Evolutionary conservation across 2,329 filamentous ascomycete genomes (phyloP).

Genomic region (Botrytis sinoallii): DNA sequence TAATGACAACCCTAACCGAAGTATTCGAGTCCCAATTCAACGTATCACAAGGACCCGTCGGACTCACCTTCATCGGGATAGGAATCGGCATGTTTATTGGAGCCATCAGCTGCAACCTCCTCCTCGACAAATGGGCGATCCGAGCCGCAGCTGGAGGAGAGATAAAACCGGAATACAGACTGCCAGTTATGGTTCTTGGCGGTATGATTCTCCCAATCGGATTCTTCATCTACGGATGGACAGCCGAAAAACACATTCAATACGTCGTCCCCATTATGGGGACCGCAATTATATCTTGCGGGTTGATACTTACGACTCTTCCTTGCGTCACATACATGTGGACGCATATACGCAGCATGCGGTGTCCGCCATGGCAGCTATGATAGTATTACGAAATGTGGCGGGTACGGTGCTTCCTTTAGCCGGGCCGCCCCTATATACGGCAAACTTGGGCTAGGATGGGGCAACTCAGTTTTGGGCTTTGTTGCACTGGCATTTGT

Average conservation of each 20-base stretch:
- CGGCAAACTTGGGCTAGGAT: constrained; percentile 33
- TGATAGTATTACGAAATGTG: constrained; percentile 35
- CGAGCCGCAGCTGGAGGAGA: too few species aligned
- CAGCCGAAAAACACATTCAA: constrained; percentile 38
- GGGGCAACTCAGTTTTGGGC: constrained; percentile 37
- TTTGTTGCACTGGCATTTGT: constrained; percentile 34
- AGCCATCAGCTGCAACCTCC: constrained; percentile 24
- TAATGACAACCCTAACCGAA: constrained; percentile 41
- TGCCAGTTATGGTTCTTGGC: constrained; percentile 39
- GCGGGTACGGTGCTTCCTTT: constrained; percentile 35
- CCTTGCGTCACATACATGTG: constrained; percentile 37
- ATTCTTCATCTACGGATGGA: constrained; percentile 49
- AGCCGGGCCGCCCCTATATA: constrained; percentile 34
- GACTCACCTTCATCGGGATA: constrained; percentile 40
- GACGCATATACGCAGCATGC: constrained; percentile 39
- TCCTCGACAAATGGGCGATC: constrained; percentile 37
- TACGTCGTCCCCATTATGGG: constrained; percentile 42
- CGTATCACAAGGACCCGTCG: constrained; percentile 38
- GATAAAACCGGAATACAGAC: constrained; percentile 41
- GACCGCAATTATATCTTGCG: neutral
- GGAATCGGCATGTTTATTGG: constrained; percentile 37
- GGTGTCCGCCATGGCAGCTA: constrained; percentile 37
- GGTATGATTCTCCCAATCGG: constrained; percentile 41
- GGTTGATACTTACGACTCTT: neutral
- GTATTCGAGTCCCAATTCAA: constrained; percentile 39